Evolutionary conservation across 75 land plant genomes (phyloP), one percentile per base, ranked within the genome.

Genomic region (Larix kaempferi): DNA sequence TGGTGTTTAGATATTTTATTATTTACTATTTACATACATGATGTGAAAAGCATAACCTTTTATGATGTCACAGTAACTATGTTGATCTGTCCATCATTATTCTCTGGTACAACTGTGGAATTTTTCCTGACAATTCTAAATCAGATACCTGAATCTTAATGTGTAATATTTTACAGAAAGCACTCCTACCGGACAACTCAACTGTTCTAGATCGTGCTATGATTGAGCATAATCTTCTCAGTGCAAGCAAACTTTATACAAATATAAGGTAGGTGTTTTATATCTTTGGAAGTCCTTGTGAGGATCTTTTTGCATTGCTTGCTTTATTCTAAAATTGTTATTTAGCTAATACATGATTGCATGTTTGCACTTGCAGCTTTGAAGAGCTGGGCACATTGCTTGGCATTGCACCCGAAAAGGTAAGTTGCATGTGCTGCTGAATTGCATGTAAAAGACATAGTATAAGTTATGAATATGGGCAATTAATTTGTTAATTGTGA

Each of bases 161-260:
- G 15, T 41, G 35, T 2, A 41, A 41, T 41, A 69, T 21, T 21
- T 56, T 23, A 78, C 92, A 97, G 99, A 88, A 95, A 97, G 98
- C 99, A 54, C 83, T 92, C 58, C 73, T 97, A 57, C 98, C 99
- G n/a, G 99, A 97, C 76, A 95, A 94, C 76, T 97, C 92, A 26
- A 97, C 99, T 35, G 99, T 97, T 61, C 81, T 97, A 74, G 99
- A 97, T 79, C 93, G 99, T 77, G 99, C 99, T 22, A 97, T 97
- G 98, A 97, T 97, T 82, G 99, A 97, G 84, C 99, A 97, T 76
- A 97, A 97, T 82, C 94, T 97, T 76, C 74, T 93, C 41, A 97
- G 99, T 89, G 98, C 99, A 79, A 97, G 99, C 86, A 97, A 97
- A 72, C 92, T 97, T 12, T 97, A 97, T 81, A 97, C 92, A 58